phyloP scores from a whole-genome alignment of 306 rosid species.

The Calophaca sinica region DNA sequence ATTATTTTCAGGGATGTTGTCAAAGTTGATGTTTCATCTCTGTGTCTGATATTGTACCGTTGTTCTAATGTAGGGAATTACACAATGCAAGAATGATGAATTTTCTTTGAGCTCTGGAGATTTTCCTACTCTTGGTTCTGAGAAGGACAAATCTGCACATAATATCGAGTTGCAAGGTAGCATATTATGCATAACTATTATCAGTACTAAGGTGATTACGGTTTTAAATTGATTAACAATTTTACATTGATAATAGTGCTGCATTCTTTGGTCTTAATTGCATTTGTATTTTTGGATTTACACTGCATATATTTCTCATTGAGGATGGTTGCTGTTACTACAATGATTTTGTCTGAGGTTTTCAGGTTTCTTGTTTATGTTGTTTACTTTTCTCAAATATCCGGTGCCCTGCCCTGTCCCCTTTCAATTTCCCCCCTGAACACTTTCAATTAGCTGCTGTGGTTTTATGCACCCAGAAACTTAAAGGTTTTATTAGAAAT shows the following conservation, averaged over 20 bases:
- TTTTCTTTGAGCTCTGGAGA: slow-evolving; percentile 89
- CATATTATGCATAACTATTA: background rate
- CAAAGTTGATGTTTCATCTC: background rate
- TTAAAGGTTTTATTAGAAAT: too few species aligned
- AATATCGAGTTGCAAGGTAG: slow-evolving; percentile 67
- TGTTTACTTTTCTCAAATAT: background rate
- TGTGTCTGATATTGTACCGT: slow-evolving; percentile 12
- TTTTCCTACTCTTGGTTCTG: slow-evolving; percentile 92
- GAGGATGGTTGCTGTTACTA: background rate
- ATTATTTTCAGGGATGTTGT: background rate
- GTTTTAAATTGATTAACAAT: background rate
- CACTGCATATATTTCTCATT: background rate
- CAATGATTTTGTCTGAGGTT: background rate
- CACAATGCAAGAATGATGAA: slow-evolving; percentile 61
- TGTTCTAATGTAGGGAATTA: slow-evolving; percentile 59
- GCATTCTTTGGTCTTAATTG: background rate
- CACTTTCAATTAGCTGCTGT: background rate
- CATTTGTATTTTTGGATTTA: slow-evolving; percentile 15
- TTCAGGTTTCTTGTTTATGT: background rate
- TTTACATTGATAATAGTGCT: background rate
- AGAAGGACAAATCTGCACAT: slow-evolving; percentile 67
- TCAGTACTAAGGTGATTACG: background rate
- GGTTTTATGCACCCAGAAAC: background rate
- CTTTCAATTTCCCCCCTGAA: too few species aligned
- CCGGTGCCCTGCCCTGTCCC: background rate